Evolutionary conservation across 169 alveolate genomes (phyloP).

Genomic region (Eimeria tenella): DNA sequence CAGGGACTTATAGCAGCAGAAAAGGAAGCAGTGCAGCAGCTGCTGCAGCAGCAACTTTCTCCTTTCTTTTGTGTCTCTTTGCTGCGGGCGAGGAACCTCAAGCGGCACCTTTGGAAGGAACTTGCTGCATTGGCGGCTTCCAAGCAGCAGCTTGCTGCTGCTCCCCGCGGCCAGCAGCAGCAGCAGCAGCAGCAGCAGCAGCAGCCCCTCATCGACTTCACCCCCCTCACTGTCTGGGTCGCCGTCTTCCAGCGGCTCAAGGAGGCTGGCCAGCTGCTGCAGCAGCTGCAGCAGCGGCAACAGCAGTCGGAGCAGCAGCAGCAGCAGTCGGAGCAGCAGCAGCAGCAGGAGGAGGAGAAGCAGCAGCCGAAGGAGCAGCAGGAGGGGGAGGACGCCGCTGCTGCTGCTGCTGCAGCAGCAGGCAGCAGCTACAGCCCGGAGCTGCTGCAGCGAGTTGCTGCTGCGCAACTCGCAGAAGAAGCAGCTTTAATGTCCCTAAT

Average conservation of each 20-base stretch:
- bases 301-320: too few species aligned
- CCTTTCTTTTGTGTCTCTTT: background rate
- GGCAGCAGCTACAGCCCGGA: background rate
- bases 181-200: too few species aligned
- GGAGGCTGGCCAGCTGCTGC: too few species aligned
- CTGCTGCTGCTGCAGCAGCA: too few species aligned
- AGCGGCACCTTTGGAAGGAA: background rate
- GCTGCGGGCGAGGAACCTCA: background rate
- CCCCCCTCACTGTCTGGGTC: background rate
- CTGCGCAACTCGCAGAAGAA: background rate
- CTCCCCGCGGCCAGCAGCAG: too few species aligned
- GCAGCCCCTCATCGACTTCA: background rate
- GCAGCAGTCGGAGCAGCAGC: too few species aligned
- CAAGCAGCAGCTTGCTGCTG: background rate
- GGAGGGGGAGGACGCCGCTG: too few species aligned
- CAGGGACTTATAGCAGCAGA: background rate
- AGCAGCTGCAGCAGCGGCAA: too few species aligned
- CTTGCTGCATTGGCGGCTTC: background rate
- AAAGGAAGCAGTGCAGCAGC: background rate
- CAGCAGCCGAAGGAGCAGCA: too few species aligned
- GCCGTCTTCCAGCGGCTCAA: too few species aligned
- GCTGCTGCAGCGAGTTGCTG: background rate
- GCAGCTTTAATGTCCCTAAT: background rate
- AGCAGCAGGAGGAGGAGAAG: too few species aligned
- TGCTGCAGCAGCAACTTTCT: background rate